Base-by-base conservation (phyloP, 2,329 filamentous ascomycete species). In the Cladosporium sp. region DNA sequence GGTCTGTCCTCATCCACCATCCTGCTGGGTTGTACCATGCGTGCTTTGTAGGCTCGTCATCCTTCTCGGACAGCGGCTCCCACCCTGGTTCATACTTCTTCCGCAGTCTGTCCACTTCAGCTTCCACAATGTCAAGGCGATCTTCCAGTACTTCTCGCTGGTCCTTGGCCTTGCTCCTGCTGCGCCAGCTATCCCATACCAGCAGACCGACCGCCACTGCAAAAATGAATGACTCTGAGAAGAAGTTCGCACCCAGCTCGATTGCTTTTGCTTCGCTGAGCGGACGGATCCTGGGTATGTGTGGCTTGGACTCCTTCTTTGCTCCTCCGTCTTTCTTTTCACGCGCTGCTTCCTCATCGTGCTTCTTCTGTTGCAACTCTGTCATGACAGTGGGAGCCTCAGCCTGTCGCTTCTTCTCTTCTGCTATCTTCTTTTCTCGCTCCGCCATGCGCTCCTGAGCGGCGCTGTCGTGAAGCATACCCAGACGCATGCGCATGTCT, bases 171-270 rank as follows among this genome's bases (percentile, higher is more conserved):
- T 86, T 86, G 53, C 79, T 73, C 47, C 81, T 72, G 24, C 79
- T 78, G 49, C 83, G 70, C 75, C 76, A 81, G 17, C 78, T 76
- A 61, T 87, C 83, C 47, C 80, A 80, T 0, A 86, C 64, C 39
- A 87, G 81, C 53, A 86, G 66, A 0, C 78, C 71, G 5, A 80
- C 82, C 1, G 80, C 84, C 11, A 86, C 84, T 3, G 75, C 59
- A 58, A 86, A 86, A 34, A 87, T 73, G 61, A 87, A 87, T 0
- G 79, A 69, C 61, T 87, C 83, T 27, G 80, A 81, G 43, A 84
- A 83, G 60, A 87, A 86, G 55, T 83, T 86, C 3, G 83, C 84
- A 3, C 83, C 84, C 32, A 79, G 78, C 62, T 87, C 83, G 49
- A 87, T 86, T 0, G 83, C 83, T 59, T 85, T 84, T 11, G 79